Evolutionary conservation across 345 rosid species (phyloP), one percentile per base, ranked within the genome.

Genomic region (Barbarea vulgaris): DNA sequence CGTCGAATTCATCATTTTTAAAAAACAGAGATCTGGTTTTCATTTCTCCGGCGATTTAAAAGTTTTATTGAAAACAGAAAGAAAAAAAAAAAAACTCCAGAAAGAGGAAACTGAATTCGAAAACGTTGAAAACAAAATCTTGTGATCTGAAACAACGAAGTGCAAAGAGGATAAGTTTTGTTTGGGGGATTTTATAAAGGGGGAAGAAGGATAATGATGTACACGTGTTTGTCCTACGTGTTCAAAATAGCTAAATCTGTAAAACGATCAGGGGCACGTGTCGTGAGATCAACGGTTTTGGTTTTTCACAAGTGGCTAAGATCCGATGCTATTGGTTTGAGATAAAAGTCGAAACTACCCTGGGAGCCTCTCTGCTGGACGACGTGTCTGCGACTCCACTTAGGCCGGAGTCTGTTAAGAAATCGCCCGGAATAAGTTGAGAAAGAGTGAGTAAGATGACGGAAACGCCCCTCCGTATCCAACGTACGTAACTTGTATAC

Each of bases 191-290:
- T 64, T 57, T 58, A 56, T 64, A 72, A 46, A 47, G 31, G 10
- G n/a, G 33, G n/a, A n/a, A n/a, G n/a, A 41, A 15, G 41, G 74
- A 72, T 59, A n/a, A n/a, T 64, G 62, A 33, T 59, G 69, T 9
- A 78, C 81, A 78, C 81, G 77, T 66, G 55, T 30, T 8, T 37
- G 10, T 77, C 81, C 77, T 51, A 72, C 69, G 77, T 78, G 77
- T 72, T 7, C 6, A 4, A 53, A 10, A 51, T 19, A 48, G 52
- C 6, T 53, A 53, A 11, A 33, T 39, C 22, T 4, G 65, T 19
- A 9, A 24, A 36, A n/a, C 9, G 57, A 22, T 14, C 0, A 59
- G 4, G 6, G 9, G 2, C 57, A 72, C 77, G 74, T 72, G 77
- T 72, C 69, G 30, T 14, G 25, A 30, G 44, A 59, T 65, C 22